A percentile compares a stretch with the other conserved stretches of the same genome.
Evolutionary conservation across 2,329 filamentous ascomycete species (phyloP).

Genomic region (Teratosphaeriaceae sp.): DNA sequence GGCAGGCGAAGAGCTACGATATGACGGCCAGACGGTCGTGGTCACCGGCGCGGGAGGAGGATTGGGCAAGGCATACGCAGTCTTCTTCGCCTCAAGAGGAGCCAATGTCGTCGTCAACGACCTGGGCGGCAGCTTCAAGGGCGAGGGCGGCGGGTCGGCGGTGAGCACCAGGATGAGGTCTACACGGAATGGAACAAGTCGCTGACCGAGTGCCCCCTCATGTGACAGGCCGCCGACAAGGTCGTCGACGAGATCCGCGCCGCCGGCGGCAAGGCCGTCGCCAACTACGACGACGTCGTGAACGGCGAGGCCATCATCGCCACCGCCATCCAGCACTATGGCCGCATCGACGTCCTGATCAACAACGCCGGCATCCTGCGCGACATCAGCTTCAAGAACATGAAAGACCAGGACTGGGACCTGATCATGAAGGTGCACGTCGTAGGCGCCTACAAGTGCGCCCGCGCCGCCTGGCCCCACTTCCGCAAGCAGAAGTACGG

Average conservation of each 20-base stretch:
- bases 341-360: slow-evolving; percentile 88
- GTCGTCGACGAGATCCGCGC: slow-evolving; percentile 78
- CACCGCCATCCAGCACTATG: slow-evolving; percentile 71
- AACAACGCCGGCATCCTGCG: slow-evolving; percentile 97
- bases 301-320: slow-evolving; percentile 92
- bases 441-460: slow-evolving; percentile 89
- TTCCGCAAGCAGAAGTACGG: slow-evolving; percentile 99
- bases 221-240: slow-evolving; percentile 65
- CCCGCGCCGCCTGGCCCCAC: slow-evolving; percentile 90
- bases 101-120: slow-evolving; percentile 97
- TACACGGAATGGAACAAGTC: no score
- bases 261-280: slow-evolving; percentile 88
- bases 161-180: no score
- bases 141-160: slow-evolving; percentile 81
- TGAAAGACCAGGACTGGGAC: slow-evolving; percentile 96
- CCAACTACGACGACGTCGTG: slow-evolving; percentile 95
- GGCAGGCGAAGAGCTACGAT: slow-evolving; percentile 62
- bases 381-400: slow-evolving; percentile 97
- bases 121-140: slow-evolving; percentile 85
- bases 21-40: slow-evolving; percentile 82
- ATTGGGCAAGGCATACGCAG: slow-evolving; percentile 72
- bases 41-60: slow-evolving; percentile 82
- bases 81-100: slow-evolving; percentile 86
- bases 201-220: slow-evolving; percentile 6
- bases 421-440: slow-evolving; percentile 89